phyloP scores from a whole-genome alignment of 2,329 filamentous ascomycete species.

The Monilinia polystroma region DNA sequence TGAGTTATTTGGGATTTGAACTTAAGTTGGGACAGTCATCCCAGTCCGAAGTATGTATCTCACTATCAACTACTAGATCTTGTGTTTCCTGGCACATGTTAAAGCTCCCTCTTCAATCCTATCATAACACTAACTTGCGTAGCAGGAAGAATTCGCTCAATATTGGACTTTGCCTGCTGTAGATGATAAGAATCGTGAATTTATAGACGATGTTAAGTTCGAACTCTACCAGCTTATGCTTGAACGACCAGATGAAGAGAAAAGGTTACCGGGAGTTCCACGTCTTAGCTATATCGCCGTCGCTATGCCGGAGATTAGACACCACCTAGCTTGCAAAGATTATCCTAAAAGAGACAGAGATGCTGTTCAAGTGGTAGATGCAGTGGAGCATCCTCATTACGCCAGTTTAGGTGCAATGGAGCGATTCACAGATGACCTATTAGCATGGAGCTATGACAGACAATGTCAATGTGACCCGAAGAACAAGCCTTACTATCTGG shows the following conservation, averaged over 20 bases:
- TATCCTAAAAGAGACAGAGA: conserved; percentile 36
- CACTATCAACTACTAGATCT: neutral
- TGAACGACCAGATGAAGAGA: conserved; percentile 29
- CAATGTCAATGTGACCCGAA: conserved; percentile 56
- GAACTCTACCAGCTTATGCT: conserved; percentile 47
- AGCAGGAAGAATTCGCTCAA: conserved; percentile 33
- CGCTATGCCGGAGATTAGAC: conserved; percentile 34
- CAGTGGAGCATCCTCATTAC: conserved; percentile 48
- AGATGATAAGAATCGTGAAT: conserved; percentile 33
- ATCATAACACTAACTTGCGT: conserved; percentile 20
- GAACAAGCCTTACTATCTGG: conserved; percentile 60
- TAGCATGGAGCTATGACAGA: conserved; percentile 61
- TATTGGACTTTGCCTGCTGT: conserved; percentile 40
- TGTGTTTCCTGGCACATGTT: conserved; percentile 5
- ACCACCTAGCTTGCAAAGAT: conserved; percentile 35
- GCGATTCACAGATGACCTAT: conserved; percentile 60
- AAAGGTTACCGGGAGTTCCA: conserved; percentile 18
- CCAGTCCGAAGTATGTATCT: conserved; percentile 42
- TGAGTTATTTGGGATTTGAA: conserved; percentile 58
- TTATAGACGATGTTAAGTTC: conserved; percentile 59
- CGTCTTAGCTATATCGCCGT: conserved; percentile 23
- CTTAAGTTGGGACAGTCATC: conserved; percentile 39
- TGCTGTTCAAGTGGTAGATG: conserved; percentile 40
- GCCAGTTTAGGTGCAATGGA: conserved; percentile 61
- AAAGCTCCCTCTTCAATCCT: neutral